Conservation (phyloP, 1,284 basidiomycete species). For the Cryptococcus deneoformans region DNA sequence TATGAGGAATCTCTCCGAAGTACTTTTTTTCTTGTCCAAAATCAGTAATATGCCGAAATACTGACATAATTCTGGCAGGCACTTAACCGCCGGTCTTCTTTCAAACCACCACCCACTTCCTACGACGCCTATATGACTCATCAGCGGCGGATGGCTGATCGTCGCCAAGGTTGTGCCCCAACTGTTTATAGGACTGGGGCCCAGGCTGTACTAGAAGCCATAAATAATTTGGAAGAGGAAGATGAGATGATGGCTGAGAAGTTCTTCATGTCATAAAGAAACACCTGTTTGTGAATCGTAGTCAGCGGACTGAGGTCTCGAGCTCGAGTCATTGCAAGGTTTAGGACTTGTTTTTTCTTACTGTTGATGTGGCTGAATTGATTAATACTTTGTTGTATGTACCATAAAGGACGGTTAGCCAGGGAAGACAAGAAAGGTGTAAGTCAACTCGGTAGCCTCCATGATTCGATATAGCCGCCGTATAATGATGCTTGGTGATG, state of each 20-base stretch:
- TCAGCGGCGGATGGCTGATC: slow-evolving; percentile 23
- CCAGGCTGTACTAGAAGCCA: slow-evolving; percentile 15
- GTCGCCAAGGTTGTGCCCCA: slow-evolving; percentile 20
- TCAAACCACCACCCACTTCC: slow-evolving; percentile 28
- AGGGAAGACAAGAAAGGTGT: too few relatives aligned
- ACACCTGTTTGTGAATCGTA: neutral
- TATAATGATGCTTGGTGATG: too few relatives aligned
- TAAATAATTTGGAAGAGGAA: slow-evolving; percentile 35
- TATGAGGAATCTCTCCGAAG: slow-evolving; percentile 26
- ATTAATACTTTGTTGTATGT: too few relatives aligned
- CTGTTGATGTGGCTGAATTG: too few relatives aligned
- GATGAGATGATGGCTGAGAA: slow-evolving; percentile 38
- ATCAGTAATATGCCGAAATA: neutral
- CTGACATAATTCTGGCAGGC: slow-evolving; percentile 6
- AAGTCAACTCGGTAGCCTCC: too few relatives aligned
- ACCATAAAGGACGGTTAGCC: too few relatives aligned
- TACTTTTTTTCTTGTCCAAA: slow-evolving; percentile 12
- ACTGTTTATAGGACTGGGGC: slow-evolving; percentile 19
- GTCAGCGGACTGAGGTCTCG: neutral
- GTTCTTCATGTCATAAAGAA: slow-evolving; percentile 38
- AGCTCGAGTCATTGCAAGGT: neutral
- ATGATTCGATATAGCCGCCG: too few relatives aligned
- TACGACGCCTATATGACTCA: slow-evolving; percentile 33
- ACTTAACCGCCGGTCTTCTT: slow-evolving; percentile 13
- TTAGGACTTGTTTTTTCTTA: too few relatives aligned